Base-by-base conservation (phyloP, 2,329 filamentous ascomycete genomes). In the Botrytis sinoallii region DNA sequence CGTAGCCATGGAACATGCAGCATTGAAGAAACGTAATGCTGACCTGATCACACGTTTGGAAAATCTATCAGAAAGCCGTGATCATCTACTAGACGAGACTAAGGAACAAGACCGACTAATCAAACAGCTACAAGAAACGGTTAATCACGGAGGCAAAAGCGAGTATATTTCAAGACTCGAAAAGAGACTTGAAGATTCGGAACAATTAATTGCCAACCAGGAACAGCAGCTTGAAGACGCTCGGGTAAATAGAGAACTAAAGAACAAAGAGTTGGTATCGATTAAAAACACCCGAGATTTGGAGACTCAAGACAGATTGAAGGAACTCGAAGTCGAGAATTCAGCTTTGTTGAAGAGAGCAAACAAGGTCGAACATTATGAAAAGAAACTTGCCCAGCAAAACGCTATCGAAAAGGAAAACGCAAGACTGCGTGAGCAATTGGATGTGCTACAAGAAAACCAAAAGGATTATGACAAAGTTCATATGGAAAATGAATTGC, bases 191-290 rank as follows among this genome's bases (percentile, higher is more conserved):
- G 87, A 88, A 59, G 89, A 93, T 77, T 90, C 92, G 78, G 90
- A 93, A 80, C 87, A 91, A 74, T 85, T 93, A 68, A 94, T 95
- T 79, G 89, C 90, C 57, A 87, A 85, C 38, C 88, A 93, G 77
- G 92, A 95, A 80, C 86, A 87, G 32, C 88, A 92, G 77, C 83
- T 91, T 18, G 88, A 92, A 73, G 84, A 86, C 46, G 82, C 86
- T 75, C 83, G 83, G 29, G 80, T 83, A 25, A 81, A 83, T 4
- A 80, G 84, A 76, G 83, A 84, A 61, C 83, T 82, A 42, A 80
- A 88, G 46, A 81, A 83, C 71, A 84, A 83, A 74, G 87, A 90
- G 75, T 84, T 89, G 52, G 81, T 83, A 69, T 82, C 82, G 59
- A 81, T 89, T 44, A 84, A 83, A 35, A 69, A 82, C 81, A 72